A percentile compares a stretch with the other conserved stretches of the same genome.
Evolutionary conservation across 768 basidiomycete genomes (phyloP).

Genomic region (Pholiota molesta): DNA sequence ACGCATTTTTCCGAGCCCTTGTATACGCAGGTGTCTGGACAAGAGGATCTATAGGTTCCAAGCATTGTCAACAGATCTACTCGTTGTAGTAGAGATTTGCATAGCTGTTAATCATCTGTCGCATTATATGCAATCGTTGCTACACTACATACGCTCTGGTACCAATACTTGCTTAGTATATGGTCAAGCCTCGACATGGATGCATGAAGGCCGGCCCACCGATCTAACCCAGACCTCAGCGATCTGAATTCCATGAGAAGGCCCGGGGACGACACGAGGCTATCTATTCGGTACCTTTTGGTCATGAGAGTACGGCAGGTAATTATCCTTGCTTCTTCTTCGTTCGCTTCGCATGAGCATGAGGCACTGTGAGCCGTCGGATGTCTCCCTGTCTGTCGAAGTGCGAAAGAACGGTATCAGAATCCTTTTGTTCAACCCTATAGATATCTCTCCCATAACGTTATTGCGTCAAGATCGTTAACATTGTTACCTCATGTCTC

Average conservation of each 20-base stretch:
- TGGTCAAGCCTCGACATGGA: too few species aligned
- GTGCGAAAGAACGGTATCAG: background rate
- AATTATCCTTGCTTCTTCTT: background rate
- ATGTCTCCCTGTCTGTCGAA: background rate
- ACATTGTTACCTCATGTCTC: background rate
- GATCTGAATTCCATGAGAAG: background rate
- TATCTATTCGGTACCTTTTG: background rate
- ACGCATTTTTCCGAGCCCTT: background rate
- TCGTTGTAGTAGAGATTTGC: too few species aligned
- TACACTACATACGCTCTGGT: too few species aligned
- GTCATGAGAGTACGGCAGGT: background rate
- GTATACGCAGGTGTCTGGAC: too few species aligned
- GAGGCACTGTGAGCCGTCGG: background rate
- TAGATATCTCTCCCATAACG: background rate
- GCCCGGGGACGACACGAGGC: background rate
- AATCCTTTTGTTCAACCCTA: background rate
- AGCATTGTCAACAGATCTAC: too few species aligned
- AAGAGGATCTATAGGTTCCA: too few species aligned
- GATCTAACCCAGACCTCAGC: too few species aligned
- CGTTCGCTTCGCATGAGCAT: background rate
- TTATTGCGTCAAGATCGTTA: background rate
- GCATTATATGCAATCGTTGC: too few species aligned
- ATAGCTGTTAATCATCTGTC: too few species aligned
- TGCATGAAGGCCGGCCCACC: too few species aligned
- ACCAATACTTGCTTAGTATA: background rate